Conservation (phyloP, 2,329 filamentous ascomycete genomes). For the Colletotrichum sidae region DNA sequence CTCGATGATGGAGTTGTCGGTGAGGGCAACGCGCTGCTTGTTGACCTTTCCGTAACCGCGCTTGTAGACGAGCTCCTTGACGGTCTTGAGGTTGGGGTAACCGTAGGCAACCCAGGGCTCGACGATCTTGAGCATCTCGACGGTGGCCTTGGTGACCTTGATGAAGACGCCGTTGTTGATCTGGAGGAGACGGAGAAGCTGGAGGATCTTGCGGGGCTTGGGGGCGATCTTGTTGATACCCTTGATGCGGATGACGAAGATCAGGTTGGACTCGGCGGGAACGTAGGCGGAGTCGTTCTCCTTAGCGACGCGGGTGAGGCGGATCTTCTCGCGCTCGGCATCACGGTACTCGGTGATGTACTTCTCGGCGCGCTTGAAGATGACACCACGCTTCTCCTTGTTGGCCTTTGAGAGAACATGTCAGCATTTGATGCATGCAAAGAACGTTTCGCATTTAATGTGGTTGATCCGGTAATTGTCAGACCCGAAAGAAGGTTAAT, state of each 20-base stretch:
- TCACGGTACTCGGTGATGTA: slow-evolving; percentile 99
- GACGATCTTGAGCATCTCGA: slow-evolving; percentile 97
- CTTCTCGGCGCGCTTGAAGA: slow-evolving; percentile 99
- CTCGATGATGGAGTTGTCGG: slow-evolving; percentile 98
- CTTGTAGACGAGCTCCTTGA: slow-evolving; percentile 99
- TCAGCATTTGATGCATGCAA: slow-evolving; percentile 19
- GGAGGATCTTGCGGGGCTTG: slow-evolving; percentile 99
- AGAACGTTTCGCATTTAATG: slow-evolving; percentile 37
- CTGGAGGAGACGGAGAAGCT: slow-evolving; percentile 98
- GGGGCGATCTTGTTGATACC: slow-evolving; percentile 99
- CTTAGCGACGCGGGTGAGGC: slow-evolving; percentile 89
- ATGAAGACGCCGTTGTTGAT: slow-evolving; percentile 99
- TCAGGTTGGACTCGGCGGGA: slow-evolving; percentile 92
- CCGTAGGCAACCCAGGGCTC: slow-evolving; percentile 99
- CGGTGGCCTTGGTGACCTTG: slow-evolving; percentile 95
- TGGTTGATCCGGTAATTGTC: slow-evolving; percentile 62
- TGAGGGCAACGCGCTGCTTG: slow-evolving; percentile 96
- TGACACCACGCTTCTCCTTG: slow-evolving; percentile 98
- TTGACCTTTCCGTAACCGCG: slow-evolving; percentile 98
- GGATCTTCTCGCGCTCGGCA: slow-evolving; percentile 97
- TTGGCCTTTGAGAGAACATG: slow-evolving; percentile 73
- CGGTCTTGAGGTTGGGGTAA: slow-evolving; percentile 99
- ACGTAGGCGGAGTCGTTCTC: slow-evolving; percentile 94
- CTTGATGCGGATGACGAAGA: slow-evolving; percentile 99
- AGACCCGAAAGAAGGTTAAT: slow-evolving; percentile 99